Base-by-base conservation (phyloP, 345 rosid species). In the Microthlaspi erraticum region DNA sequence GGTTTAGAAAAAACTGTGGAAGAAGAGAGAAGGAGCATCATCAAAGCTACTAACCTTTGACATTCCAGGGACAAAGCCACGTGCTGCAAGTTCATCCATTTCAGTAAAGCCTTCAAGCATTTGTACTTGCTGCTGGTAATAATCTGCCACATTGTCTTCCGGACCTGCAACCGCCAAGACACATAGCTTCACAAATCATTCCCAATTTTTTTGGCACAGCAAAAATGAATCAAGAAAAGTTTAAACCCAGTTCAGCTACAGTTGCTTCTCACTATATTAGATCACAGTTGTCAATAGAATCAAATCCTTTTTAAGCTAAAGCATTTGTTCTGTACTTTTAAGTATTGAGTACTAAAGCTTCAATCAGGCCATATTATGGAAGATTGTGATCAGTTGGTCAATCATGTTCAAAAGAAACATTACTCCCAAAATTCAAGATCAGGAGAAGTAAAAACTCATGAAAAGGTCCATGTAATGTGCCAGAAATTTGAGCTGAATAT, bases 81-180 rank as follows among this genome's bases (percentile, higher is more conserved):
- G 96, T 66, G 88, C 97, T 0, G 97, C 85, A 69, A 94, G 85
- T 51, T 84, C 91, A 81, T 94, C 99, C 99, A 94, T 94, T 82
- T 94, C 98, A 17, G 77, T 83, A 60, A 94, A 94, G 6, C 98
- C 98, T 69, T 94, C 98, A 26, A 94, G 98, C 96, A 88, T 89
- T 79, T 89, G 96, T 48, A 81, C 92, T 74, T 94, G 98, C 81
- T 94, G 99, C 83, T 91, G 97, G 75, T 94, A 94, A 81, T 89
- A 94, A 67, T 85, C 97, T 2, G 97, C 99, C 51, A 94, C 89
- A 68, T 82, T 75, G 78, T 94, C 99, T 75, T 89, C 99, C 2
- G 93, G 83, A 75, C 96, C 99, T 94, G 66, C 45, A 79, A 58
- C 66, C 77, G 39, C 36, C 63, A 72, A 69, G 33, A 38, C 52